Percentiles rank a stretch among this genome's conserved stretches.
These are phyloP conservation scores for Capniomyces stellatus DNA, from an alignment of 371 early-diverging fungal species.

Conservation along the genomic window DNA sequence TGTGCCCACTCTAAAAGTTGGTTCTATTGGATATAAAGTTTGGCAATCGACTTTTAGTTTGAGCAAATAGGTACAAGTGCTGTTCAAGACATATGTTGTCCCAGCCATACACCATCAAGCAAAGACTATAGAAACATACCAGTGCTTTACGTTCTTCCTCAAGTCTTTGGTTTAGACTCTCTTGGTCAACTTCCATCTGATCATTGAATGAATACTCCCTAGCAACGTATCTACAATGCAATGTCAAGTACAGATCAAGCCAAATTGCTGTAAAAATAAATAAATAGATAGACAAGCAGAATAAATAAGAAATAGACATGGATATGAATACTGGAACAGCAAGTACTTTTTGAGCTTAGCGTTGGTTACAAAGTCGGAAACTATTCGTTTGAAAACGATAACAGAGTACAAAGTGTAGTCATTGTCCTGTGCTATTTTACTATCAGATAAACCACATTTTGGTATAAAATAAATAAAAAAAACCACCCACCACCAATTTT, in stretches of 20 bases:
- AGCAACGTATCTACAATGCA: neutral
- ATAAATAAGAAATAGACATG: neutral
- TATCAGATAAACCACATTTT: constrained; percentile 14
- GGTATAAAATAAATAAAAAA: neutral
- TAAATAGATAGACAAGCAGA: neutral
- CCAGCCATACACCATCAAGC: constrained; percentile 28
- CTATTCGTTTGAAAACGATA: constrained; percentile 69
- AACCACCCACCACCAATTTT: too few relatives aligned
- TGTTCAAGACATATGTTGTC: neutral
- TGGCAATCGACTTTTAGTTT: too few relatives aligned
- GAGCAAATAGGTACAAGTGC: neutral
- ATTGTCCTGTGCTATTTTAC: constrained; percentile 71
- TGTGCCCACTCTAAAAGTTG: constrained; percentile 65
- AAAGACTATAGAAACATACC: neutral
- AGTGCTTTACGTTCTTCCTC: constrained; percentile 32
- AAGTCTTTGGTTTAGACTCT: constrained; percentile 40
- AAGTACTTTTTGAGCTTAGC: constrained; percentile 69
- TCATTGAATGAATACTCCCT: constrained; percentile 32
- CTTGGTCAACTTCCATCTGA: constrained; percentile 54
- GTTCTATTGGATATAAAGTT: too few relatives aligned
- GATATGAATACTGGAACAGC: too few relatives aligned
- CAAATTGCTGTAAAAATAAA: neutral
- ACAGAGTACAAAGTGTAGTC: constrained; percentile 85
- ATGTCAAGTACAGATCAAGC: neutral
- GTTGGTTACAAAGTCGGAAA: constrained; percentile 74